Evolutionary conservation across 2,329 filamentous ascomycete genomes (phyloP).

Genomic region (Apiospora malaysiana): DNA sequence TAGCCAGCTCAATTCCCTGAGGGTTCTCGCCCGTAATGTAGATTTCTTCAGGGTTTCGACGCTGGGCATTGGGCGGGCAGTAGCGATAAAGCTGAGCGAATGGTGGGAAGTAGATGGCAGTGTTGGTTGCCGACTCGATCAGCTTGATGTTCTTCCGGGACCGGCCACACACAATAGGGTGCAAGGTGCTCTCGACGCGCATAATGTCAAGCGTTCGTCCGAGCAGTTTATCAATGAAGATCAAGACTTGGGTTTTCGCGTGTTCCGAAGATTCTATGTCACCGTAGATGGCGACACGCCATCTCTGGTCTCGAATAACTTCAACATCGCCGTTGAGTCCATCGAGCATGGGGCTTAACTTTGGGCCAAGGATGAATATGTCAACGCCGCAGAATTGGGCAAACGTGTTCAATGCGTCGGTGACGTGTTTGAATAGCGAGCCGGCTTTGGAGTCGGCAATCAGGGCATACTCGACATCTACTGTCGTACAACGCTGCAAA

Average conservation of each 20-base stretch:
- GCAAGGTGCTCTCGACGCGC: constrained; percentile 61
- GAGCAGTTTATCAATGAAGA: constrained; percentile 90
- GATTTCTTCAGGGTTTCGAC: constrained; percentile 86
- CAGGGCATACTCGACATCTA: constrained; percentile 91
- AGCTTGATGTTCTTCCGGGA: constrained; percentile 97
- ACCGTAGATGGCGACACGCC: constrained; percentile 92
- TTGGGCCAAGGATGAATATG: constrained; percentile 93
- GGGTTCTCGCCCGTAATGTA: constrained; percentile 92
- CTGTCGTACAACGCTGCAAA: constrained; percentile 82
- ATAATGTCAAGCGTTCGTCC: constrained; percentile 39
- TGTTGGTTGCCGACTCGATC: constrained; percentile 94
- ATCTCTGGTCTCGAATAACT: constrained; percentile 86
- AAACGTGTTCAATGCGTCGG: constrained; percentile 85
- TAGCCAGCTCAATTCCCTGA: constrained; percentile 85
- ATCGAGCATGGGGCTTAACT: constrained; percentile 78
- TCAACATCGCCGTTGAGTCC: constrained; percentile 78
- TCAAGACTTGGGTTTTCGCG: constrained; percentile 92
- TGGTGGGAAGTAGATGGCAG: constrained; percentile 96
- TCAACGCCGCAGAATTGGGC: constrained; percentile 91
- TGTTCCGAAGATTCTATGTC: constrained; percentile 96
- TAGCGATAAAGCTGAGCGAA: constrained; percentile 94
- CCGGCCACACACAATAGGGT: constrained; percentile 90
- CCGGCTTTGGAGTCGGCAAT: constrained; percentile 76
- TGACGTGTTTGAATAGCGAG: constrained; percentile 75
- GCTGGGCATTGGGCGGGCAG: constrained; percentile 78